phyloP scores from a whole-genome alignment of 2,329 filamentous ascomycete genomes.

The Pseudocercospora fuligena region DNA sequence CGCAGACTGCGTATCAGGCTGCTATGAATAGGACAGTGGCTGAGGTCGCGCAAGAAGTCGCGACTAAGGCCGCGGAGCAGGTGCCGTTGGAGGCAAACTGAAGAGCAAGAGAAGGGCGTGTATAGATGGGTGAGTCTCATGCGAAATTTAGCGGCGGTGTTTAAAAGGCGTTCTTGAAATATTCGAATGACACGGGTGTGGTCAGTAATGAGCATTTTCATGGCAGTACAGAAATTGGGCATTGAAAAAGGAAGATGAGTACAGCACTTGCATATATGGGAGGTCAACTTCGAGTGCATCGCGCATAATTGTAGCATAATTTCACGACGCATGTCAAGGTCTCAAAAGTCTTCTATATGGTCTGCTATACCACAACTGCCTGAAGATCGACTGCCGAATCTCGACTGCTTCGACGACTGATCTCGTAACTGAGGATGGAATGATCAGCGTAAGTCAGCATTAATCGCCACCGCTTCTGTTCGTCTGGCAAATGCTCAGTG shows the following conservation, averaged over 20 bases:
- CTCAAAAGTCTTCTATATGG: background rate
- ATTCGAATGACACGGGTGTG: background rate
- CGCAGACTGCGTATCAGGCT: conserved; percentile 30
- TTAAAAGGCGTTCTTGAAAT: background rate
- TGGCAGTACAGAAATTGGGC: background rate
- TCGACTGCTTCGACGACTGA: conserved; percentile 45
- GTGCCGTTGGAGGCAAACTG: conserved; percentile 14
- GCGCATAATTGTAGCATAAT: background rate
- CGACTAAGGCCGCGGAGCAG: conserved; percentile 23
- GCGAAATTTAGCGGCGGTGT: conserved; percentile 7
- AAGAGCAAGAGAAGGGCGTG: background rate
- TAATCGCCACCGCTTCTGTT: conserved; percentile 64
- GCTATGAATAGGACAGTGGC: conserved; percentile 27
- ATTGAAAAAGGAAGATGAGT: background rate
- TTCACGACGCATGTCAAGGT: background rate
- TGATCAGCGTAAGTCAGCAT: conserved; percentile 75
- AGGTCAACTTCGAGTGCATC: background rate
- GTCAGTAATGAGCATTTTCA: conserved; percentile 8
- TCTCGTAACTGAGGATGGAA: conserved; percentile 71
- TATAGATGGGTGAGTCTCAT: background rate
- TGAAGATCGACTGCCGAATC: conserved; percentile 27
- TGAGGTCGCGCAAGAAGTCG: conserved; percentile 29
- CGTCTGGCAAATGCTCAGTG: conserved; percentile 36
- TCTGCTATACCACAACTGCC: conserved; percentile 26
- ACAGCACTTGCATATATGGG: conserved; percentile 7